Conservation (phyloP, 345 rosid genomes). For the Excoecaria cochinchinensis region DNA sequence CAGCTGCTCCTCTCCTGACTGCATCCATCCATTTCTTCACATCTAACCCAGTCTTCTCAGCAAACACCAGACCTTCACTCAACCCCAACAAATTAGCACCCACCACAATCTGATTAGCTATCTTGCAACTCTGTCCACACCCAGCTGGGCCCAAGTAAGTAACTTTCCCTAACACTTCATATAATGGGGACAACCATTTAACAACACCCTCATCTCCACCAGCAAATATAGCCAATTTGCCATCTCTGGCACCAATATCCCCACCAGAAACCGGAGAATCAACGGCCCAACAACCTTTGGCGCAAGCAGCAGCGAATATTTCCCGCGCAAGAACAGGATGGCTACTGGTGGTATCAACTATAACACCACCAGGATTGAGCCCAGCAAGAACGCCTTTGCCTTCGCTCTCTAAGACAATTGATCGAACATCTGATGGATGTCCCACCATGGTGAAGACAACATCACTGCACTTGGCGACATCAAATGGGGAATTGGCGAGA, state of each 20-base stretch:
- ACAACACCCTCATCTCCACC: conserved; percentile 62
- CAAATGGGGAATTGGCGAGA: conserved; percentile 40
- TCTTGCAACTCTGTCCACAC: conserved; percentile 74
- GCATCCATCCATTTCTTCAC: conserved; percentile 44
- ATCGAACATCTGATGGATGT: conserved; percentile 66
- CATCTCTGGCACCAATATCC: conserved; percentile 70
- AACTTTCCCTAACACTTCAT: conserved; percentile 51
- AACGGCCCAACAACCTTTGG: conserved; percentile 55
- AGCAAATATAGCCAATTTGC: conserved; percentile 58
- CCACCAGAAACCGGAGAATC: conserved; percentile 83
- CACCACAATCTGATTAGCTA: conserved; percentile 70
- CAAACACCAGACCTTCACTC: conserved; percentile 75
- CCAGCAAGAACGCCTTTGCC: conserved; percentile 52
- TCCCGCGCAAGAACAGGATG: conserved; percentile 61
- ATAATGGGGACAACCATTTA: conserved; percentile 60
- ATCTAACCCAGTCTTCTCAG: conserved; percentile 64
- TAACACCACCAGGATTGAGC: conserved; percentile 55
- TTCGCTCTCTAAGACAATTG: conserved; percentile 48
- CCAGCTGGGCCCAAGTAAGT: conserved; percentile 74
- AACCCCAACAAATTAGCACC: conserved; percentile 70
- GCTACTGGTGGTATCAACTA: conserved; percentile 71
- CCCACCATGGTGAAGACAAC: conserved; percentile 83
- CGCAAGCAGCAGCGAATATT: conserved; percentile 46
- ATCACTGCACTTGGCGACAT: conserved; percentile 50
- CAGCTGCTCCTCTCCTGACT: conserved; percentile 59